These are phyloP conservation scores for Candida nitratophila DNA, from an alignment of 805 yeast genomes.

Conservation along the genomic window DNA sequence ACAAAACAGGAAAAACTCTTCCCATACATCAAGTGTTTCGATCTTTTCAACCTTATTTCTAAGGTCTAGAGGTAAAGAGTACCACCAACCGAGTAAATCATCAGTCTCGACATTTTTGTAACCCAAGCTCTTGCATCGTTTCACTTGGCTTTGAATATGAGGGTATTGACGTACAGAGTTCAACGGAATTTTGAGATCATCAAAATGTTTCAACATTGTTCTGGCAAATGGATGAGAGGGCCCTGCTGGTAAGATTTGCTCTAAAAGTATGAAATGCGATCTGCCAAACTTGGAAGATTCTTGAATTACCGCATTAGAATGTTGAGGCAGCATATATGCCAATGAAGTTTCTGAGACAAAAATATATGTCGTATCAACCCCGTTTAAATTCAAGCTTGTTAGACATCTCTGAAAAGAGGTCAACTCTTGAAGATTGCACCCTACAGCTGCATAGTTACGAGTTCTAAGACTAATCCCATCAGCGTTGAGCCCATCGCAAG, in stretches of 20 bases:
- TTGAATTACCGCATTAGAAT: conserved; percentile 55
- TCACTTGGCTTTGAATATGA: conserved; percentile 37
- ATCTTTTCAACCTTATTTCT: conserved; percentile 37
- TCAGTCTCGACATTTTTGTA: conserved; percentile 42
- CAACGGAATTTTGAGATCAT: conserved; percentile 58
- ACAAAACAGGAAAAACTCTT: conserved; percentile 67
- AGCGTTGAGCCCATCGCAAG: neutral
- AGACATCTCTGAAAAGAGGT: conserved; percentile 29
- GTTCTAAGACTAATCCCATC: conserved; percentile 25
- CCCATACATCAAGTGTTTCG: conserved; percentile 80
- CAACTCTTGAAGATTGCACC: conserved; percentile 58
- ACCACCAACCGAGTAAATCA: conserved; percentile 59
- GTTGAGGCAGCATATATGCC: conserved; percentile 66
- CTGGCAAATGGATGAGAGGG: conserved; percentile 58
- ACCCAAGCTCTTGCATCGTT: conserved; percentile 42
- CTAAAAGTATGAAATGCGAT: conserved; percentile 59
- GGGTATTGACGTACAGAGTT: conserved; percentile 58
- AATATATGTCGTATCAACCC: conserved; percentile 33
- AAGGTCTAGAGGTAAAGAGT: conserved; percentile 27
- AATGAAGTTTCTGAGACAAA: conserved; percentile 80
- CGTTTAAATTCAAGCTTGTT: conserved; percentile 16
- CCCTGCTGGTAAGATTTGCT: conserved; percentile 67
- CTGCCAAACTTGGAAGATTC: conserved; percentile 37
- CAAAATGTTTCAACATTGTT: conserved; percentile 69
- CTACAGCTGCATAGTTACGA: conserved; percentile 45